phyloP scores from a whole-genome alignment of 2,329 filamentous ascomycete species.

The Penicillium occitanis region DNA sequence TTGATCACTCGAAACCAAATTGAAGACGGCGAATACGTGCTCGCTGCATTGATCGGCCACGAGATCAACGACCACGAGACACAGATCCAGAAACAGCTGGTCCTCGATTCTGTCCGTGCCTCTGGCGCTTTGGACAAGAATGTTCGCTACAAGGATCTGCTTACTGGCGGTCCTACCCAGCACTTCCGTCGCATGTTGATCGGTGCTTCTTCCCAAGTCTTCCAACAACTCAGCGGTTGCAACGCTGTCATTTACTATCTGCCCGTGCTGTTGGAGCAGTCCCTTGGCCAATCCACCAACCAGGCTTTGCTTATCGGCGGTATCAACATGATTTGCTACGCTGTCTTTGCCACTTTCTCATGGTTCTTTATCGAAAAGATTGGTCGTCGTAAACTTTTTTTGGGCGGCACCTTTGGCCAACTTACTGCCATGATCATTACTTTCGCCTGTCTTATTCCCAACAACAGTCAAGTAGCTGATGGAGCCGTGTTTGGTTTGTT shows the following conservation, averaged over 20 bases:
- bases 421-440: slow-evolving; percentile 42
- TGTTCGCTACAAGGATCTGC: slow-evolving; percentile 50
- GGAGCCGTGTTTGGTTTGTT: slow-evolving; percentile 61
- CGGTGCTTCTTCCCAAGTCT: slow-evolving; percentile 29
- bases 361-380: slow-evolving; percentile 47
- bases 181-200: slow-evolving; percentile 29
- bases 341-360: slow-evolving; percentile 33
- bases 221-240: slow-evolving; percentile 47
- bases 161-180: slow-evolving; percentile 28
- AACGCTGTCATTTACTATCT: slow-evolving; percentile 47
- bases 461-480: slow-evolving; percentile 29
- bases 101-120: slow-evolving; percentile 66
- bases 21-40: slow-evolving; percentile 50
- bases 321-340: slow-evolving; percentile 43
- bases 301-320: slow-evolving; percentile 47
- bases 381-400: slow-evolving; percentile 47
- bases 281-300: slow-evolving; percentile 34
- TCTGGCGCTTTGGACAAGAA: slow-evolving; percentile 57
- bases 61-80: slow-evolving; percentile 53
- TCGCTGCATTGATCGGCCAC: slow-evolving; percentile 50
- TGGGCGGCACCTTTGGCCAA: slow-evolving; percentile 42
- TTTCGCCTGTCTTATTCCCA: slow-evolving; percentile 41
- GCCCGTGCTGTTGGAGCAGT: slow-evolving; percentile 43
- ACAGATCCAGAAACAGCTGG: slow-evolving; percentile 61
- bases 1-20: slow-evolving; percentile 48